These are phyloP conservation scores for Saccharomycopsis malanga DNA, from an alignment of 805 yeast genomes.

Conservation along the genomic window DNA sequence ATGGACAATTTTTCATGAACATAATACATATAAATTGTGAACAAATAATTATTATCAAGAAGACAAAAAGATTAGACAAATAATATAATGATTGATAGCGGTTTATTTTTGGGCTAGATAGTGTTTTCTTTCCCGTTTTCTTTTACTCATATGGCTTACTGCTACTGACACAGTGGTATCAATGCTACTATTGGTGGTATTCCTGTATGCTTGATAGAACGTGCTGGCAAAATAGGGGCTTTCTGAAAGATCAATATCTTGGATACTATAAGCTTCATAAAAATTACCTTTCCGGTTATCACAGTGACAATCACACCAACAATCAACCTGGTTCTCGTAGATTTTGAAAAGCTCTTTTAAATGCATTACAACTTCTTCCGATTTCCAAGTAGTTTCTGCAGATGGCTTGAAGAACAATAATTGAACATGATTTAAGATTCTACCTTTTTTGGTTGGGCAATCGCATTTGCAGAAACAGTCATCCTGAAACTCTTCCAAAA, in stretches of 20 bases:
- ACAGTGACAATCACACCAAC: constrained; percentile 19
- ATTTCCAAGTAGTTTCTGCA: constrained; percentile 13
- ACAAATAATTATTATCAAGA: too few relatives aligned
- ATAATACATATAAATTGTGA: too few relatives aligned
- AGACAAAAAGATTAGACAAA: too few relatives aligned
- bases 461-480: constrained; percentile 14
- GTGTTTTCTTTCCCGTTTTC: too few relatives aligned
- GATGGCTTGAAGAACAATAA: constrained; percentile 6
- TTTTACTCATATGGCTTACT: too few relatives aligned
- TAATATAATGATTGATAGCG: too few relatives aligned
- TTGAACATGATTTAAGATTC: constrained; percentile 9
- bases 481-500: constrained; percentile 11
- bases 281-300: constrained; percentile 12
- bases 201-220: neutral
- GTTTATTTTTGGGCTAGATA: too few relatives aligned
- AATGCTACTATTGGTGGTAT: too few relatives aligned
- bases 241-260: neutral
- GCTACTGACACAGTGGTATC: too few relatives aligned
- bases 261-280: constrained; percentile 4
- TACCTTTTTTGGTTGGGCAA: constrained; percentile 10
- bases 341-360: constrained; percentile 12
- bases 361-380: constrained; percentile 13
- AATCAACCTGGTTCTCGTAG: constrained; percentile 7
- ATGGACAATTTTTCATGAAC: too few relatives aligned
- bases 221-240: constrained; percentile 5